A percentile compares a stretch with the other conserved stretches of the same genome.
These are phyloP conservation scores for Microdochium nivale DNA, from an alignment of 2,329 filamentous ascomycete genomes.

Conservation along the genomic window DNA sequence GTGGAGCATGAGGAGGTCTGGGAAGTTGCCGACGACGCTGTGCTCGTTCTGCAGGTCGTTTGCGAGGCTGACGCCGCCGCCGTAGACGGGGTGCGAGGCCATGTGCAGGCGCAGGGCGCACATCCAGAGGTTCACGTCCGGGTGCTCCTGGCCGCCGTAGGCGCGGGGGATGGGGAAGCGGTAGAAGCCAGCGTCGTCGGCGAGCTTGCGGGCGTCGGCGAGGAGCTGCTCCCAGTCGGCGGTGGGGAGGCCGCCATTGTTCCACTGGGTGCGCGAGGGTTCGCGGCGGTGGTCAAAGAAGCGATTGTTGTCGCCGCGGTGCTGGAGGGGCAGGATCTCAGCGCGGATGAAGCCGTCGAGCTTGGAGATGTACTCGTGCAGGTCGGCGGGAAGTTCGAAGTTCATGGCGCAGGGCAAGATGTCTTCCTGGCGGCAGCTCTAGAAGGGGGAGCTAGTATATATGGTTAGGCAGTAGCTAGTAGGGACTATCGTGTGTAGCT, in stretches of 20 bases:
- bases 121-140: slow-evolving; percentile 52
- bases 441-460: too few species aligned
- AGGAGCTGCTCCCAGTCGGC: slow-evolving; percentile 51
- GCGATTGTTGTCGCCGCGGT: slow-evolving; percentile 47
- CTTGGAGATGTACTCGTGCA: slow-evolving; percentile 16
- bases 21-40: slow-evolving; percentile 53
- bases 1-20: slow-evolving; percentile 52
- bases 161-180: slow-evolving; percentile 30
- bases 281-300: slow-evolving; percentile 61
- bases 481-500: too few species aligned
- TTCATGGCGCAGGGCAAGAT: slow-evolving; percentile 4
- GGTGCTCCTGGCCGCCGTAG: slow-evolving; percentile 23
- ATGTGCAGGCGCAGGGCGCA: slow-evolving; percentile 52
- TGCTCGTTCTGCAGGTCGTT: slow-evolving; percentile 60
- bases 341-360: slow-evolving; percentile 52
- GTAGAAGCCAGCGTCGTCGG: slow-evolving; percentile 52
- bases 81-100: slow-evolving; percentile 36
- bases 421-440: too few species aligned
- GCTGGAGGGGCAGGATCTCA: slow-evolving; percentile 45
- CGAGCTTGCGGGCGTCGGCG: slow-evolving; percentile 34
- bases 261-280: slow-evolving; percentile 53
- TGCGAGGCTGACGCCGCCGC: slow-evolving; percentile 45
- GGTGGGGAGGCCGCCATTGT: slow-evolving; percentile 44
- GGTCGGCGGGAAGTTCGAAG: slow-evolving; percentile 9
- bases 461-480: too few species aligned